A percentile compares a stretch with the other conserved stretches of the same genome.
phyloP scores from a whole-genome alignment of 352 stramenopile genomes.

The Elongisporangium anandrum region DNA sequence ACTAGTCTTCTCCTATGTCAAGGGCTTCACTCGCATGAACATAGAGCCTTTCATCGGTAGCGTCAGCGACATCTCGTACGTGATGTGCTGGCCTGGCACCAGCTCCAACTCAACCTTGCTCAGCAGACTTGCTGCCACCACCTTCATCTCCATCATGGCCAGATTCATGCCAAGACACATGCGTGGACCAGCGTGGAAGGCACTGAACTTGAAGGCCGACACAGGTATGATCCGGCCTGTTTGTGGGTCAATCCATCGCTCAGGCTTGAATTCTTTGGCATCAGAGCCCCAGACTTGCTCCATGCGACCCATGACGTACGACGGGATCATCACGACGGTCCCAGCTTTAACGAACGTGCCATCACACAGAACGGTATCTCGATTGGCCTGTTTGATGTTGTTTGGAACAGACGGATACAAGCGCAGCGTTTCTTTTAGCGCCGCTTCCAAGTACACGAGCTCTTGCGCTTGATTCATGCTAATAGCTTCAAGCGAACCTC shows the following conservation, averaged over 20 bases:
- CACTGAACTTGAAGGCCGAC: slow-evolving; percentile 40
- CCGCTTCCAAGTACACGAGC: slow-evolving; percentile 39
- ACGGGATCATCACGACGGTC: slow-evolving; percentile 35
- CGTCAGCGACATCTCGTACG: slow-evolving; percentile 27
- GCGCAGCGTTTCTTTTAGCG: slow-evolving; percentile 31
- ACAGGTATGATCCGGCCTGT: slow-evolving; percentile 16
- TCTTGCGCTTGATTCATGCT: slow-evolving; percentile 23
- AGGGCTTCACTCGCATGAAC: slow-evolving; percentile 32
- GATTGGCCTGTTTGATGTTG: slow-evolving; percentile 34
- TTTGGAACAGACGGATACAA: slow-evolving; percentile 56
- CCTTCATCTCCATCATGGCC: slow-evolving; percentile 39
- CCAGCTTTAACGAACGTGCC: slow-evolving; percentile 59
- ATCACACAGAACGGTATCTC: slow-evolving; percentile 60
- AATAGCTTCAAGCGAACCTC: slow-evolving; percentile 3
- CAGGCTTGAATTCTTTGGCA: slow-evolving; percentile 38
- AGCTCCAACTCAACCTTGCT: slow-evolving; percentile 27
- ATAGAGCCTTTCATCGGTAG: slow-evolving; percentile 28
- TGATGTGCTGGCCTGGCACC: slow-evolving; percentile 18
- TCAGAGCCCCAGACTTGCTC: slow-evolving; percentile 42
- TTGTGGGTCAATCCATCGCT: slow-evolving; percentile 36
- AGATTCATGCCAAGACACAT: slow-evolving; percentile 47
- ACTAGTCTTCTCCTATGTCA: too few relatives aligned
- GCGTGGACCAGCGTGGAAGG: slow-evolving; percentile 38
- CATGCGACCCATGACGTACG: slow-evolving; percentile 41
- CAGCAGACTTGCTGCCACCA: slow-evolving; percentile 18